Conservation (phyloP, 805 yeast species). For the Metschnikowia anglica region DNA sequence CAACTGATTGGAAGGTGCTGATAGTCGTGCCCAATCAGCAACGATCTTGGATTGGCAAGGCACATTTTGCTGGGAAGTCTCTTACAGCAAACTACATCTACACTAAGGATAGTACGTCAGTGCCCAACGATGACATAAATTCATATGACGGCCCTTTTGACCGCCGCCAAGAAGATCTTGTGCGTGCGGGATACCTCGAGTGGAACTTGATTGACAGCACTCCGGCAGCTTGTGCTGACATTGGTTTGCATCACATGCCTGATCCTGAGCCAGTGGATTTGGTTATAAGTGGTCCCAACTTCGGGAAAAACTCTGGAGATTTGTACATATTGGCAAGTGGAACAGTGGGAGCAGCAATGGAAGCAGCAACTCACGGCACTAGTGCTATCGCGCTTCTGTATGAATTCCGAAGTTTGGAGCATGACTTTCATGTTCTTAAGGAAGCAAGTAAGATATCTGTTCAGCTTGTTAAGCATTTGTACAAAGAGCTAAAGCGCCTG, state of each 20-base stretch:
- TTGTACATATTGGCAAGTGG: conserved; percentile 89
- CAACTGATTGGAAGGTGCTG: conserved; percentile 82
- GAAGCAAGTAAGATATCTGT: conserved; percentile 72
- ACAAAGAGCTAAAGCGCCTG: conserved; percentile 52
- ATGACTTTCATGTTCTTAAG: conserved; percentile 48
- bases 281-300: conserved; percentile 93
- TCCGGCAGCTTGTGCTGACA: conserved; percentile 93
- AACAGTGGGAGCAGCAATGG: conserved; percentile 96
- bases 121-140: conserved; percentile 42
- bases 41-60: conserved; percentile 96
- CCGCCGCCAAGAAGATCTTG: conserved; percentile 43
- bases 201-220: conserved; percentile 92
- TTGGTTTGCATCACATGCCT: conserved; percentile 73
- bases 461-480: conserved; percentile 58
- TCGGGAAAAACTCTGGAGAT: conserved; percentile 89
- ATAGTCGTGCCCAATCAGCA: conserved; percentile 84
- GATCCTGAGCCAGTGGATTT: conserved; percentile 63
- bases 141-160: conserved; percentile 68
- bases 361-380: conserved; percentile 72
- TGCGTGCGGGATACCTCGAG: conserved; percentile 52
- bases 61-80: conserved; percentile 82
- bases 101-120: conserved; percentile 42
- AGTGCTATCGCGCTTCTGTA: conserved; percentile 80
- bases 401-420: conserved; percentile 63
- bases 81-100: conserved; percentile 65